Conservation (phyloP, 2,329 filamentous ascomycete species). For the Cladophialophora bantiana region DNA sequence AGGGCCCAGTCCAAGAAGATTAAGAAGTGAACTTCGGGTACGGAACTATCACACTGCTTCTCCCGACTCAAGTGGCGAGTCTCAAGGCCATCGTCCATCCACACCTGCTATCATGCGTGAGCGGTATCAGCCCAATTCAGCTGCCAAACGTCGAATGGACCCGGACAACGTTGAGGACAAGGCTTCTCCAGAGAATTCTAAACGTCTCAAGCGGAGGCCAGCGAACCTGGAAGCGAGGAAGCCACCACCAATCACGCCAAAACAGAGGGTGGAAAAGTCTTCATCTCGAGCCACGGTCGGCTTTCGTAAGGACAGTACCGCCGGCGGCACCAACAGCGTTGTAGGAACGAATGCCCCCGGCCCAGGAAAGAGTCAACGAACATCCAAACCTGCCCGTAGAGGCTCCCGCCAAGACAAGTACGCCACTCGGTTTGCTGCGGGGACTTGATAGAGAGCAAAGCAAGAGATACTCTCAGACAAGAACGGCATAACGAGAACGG, state of each 20-base stretch:
- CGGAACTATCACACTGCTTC: background rate
- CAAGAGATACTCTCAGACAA: background rate
- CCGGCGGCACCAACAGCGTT: slow-evolving; percentile 13
- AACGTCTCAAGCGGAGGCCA: slow-evolving; percentile 27
- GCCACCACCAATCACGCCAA: background rate
- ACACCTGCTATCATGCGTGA: slow-evolving; percentile 26
- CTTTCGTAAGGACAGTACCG: slow-evolving; percentile 17
- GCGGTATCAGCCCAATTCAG: slow-evolving; percentile 35
- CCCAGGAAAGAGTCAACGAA: slow-evolving; percentile 27
- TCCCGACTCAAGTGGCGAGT: background rate
- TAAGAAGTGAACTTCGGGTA: slow-evolving; percentile 26
- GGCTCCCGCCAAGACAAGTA: slow-evolving; percentile 31
- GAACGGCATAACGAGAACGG: background rate
- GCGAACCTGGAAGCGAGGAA: slow-evolving; percentile 27
- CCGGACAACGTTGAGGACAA: slow-evolving; percentile 15
- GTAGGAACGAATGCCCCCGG: slow-evolving; percentile 34
- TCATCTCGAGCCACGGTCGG: slow-evolving; percentile 6
- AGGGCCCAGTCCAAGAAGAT: slow-evolving; percentile 14
- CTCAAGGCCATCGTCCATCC: slow-evolving; percentile 9
- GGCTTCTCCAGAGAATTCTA: slow-evolving; percentile 10
- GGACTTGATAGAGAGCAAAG: background rate
- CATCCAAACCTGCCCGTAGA: slow-evolving; percentile 20
- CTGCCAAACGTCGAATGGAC: slow-evolving; percentile 31
- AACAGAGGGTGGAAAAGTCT: slow-evolving; percentile 14
- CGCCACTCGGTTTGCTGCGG: slow-evolving; percentile 18